Percentiles rank a stretch among this genome's conserved stretches.
These are phyloP conservation scores for Begonia loranthoides DNA, from an alignment of 306 rosid species.

Conservation along the genomic window DNA sequence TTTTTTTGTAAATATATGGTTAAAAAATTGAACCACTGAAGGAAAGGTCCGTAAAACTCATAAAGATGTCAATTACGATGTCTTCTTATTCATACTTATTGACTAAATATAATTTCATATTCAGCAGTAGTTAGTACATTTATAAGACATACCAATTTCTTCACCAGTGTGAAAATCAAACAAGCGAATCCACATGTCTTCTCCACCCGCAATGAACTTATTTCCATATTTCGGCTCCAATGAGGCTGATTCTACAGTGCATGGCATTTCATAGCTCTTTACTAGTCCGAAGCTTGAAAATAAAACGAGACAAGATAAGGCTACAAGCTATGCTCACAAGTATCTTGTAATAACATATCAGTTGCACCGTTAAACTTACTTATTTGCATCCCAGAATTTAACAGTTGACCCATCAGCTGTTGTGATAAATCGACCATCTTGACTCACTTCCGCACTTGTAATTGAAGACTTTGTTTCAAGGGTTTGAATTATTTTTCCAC, in stretches of 20 bases:
- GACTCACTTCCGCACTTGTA: conserved; percentile 98
- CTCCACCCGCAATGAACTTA: conserved; percentile 95
- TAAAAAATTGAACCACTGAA: no score
- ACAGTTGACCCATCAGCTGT: conserved; percentile 95
- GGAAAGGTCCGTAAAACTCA: no score
- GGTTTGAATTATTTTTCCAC: conserved; percentile 79
- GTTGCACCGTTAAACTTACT: conserved; percentile 35
- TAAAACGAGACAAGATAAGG: conserved; percentile 4
- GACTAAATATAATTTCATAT: no score
- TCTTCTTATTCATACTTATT: no score
- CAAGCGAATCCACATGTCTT: conserved; percentile 94
- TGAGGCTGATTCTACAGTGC: conserved; percentile 86
- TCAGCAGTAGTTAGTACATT: no score
- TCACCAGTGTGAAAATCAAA: conserved; percentile 87
- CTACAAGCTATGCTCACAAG: neutral
- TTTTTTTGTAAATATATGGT: no score
- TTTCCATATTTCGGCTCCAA: conserved; percentile 89
- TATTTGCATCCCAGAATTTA: conserved; percentile 96
- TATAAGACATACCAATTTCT: conserved; percentile 61
- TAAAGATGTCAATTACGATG: no score
- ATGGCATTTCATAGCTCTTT: conserved; percentile 91
- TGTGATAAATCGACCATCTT: conserved; percentile 90
- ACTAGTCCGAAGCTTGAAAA: conserved; percentile 71
- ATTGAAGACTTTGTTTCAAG: conserved; percentile 86
- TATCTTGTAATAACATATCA: neutral